Percentiles rank a stretch among this genome's conserved stretches.
Evolutionary conservation across 1,284 basidiomycete species (phyloP).

Genomic region (Cutaneotrichosporon mucoides): DNA sequence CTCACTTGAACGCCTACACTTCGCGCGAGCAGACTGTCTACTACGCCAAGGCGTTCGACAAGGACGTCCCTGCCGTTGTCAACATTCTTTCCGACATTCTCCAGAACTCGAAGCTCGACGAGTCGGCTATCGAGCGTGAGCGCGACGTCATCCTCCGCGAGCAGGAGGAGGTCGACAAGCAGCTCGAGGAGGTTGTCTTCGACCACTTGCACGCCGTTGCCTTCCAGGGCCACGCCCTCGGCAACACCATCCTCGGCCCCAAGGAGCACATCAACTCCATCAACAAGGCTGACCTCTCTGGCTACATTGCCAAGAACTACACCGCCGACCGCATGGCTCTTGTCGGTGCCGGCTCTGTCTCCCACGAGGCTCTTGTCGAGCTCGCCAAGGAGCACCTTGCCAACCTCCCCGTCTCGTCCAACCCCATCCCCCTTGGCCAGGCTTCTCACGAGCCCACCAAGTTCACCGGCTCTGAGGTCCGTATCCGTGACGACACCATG

Average conservation of each 20-base stretch:
- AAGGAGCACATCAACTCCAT: slow-evolving; percentile 96
- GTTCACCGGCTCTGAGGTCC: slow-evolving; percentile 94
- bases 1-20: slow-evolving; percentile 97
- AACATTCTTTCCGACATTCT: slow-evolving; percentile 99
- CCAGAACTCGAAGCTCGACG: slow-evolving; percentile 94
- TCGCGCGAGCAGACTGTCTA: slow-evolving; percentile 99
- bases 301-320: slow-evolving; percentile 98
- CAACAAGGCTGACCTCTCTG: slow-evolving; percentile 79
- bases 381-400: slow-evolving; percentile 94
- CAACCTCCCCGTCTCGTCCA: slow-evolving; percentile 76
- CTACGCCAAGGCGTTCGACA: slow-evolving; percentile 97
- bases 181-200: slow-evolving; percentile 96
- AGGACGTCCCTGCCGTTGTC: slow-evolving; percentile 86
- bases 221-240: slow-evolving; percentile 81
- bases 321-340: slow-evolving; percentile 98
- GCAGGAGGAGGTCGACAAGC: slow-evolving; percentile 99
- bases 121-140: slow-evolving; percentile 85
- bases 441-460: slow-evolving; percentile 65
- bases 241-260: slow-evolving; percentile 95
- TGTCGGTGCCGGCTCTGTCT: slow-evolving; percentile 92
- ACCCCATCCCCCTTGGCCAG: slow-evolving; percentile 83
- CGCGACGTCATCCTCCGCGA: slow-evolving; percentile 95
- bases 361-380: slow-evolving; percentile 88
- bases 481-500: slow-evolving; percentile 87
- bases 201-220: slow-evolving; percentile 97